A percentile compares a stretch with the other conserved stretches of the same genome.
phyloP scores from a whole-genome alignment of 768 basidiomycete species.

The Pleurotus giganteus region DNA sequence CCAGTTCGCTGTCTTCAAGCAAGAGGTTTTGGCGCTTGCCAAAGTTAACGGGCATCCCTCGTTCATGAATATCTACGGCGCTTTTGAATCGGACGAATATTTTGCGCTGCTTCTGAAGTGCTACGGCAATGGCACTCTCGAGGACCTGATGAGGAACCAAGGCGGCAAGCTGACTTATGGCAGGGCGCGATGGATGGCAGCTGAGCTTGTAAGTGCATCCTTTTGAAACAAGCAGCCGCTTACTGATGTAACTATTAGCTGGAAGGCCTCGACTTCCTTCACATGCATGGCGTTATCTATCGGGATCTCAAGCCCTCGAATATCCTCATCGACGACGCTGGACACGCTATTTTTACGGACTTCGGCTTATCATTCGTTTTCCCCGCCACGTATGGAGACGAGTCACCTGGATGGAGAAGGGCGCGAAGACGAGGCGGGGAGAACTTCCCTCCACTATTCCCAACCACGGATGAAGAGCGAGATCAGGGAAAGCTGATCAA shows the following conservation, averaged over 20 bases:
- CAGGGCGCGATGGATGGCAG: not conserved
- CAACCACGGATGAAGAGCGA: not conserved
- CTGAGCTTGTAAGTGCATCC: not conserved
- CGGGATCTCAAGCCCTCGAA: constrained; percentile 1
- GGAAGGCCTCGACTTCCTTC: not conserved
- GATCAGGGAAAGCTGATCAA: not conserved
- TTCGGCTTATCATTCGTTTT: constrained; percentile 1
- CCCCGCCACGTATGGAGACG: not conserved
- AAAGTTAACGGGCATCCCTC: not conserved
- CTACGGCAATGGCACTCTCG: not conserved
- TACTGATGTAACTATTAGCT: not conserved
- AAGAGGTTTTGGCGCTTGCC: not conserved
- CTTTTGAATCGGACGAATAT: not conserved
- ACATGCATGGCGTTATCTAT: not conserved
- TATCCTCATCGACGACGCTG: not conserved
- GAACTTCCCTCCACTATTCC: not conserved
- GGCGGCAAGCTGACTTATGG: not conserved
- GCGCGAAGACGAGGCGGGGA: not conserved
- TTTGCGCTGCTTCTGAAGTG: not conserved
- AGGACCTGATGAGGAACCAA: not conserved
- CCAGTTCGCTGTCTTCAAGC: not conserved
- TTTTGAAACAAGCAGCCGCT: not conserved
- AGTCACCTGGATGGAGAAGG: not conserved
- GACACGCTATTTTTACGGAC: constrained; percentile 1
- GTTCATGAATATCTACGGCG: not conserved